Conservation (phyloP, 179 eudicot species). For the Silene noctiflora region DNA sequence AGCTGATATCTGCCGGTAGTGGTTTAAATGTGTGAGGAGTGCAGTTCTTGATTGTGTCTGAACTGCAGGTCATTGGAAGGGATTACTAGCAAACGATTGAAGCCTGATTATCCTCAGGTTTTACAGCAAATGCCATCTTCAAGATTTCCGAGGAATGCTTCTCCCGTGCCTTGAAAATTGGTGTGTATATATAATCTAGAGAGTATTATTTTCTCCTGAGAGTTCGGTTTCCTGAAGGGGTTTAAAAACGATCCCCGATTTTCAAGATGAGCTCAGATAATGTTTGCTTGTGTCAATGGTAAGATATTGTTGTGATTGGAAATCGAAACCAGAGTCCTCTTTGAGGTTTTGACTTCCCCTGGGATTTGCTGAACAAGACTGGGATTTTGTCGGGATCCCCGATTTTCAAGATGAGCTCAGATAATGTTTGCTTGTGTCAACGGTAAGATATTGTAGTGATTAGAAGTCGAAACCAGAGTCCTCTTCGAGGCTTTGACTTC, state of each 20-base stretch:
- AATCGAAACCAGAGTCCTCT: background rate
- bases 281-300: background rate
- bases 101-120: slow-evolving; percentile 46
- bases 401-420: background rate
- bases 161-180: slow-evolving; percentile 47
- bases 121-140: slow-evolving; percentile 52
- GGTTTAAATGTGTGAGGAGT: background rate
- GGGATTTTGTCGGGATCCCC: background rate
- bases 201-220: background rate
- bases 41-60: slow-evolving; percentile 10
- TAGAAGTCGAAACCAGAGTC: background rate
- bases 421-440: background rate
- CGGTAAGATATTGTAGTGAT: background rate
- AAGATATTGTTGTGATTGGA: background rate
- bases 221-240: background rate
- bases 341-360: background rate
- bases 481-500: background rate
- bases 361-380: background rate
- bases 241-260: background rate
- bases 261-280: background rate
- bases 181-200: background rate
- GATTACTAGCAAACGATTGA: slow-evolving; percentile 46
- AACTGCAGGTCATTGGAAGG: slow-evolving; percentile 48
- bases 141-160: slow-evolving; percentile 49
- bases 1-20: too few species aligned